Conservation (phyloP, 305 asterid genomes). For the Stenogyne calaminthoides region DNA sequence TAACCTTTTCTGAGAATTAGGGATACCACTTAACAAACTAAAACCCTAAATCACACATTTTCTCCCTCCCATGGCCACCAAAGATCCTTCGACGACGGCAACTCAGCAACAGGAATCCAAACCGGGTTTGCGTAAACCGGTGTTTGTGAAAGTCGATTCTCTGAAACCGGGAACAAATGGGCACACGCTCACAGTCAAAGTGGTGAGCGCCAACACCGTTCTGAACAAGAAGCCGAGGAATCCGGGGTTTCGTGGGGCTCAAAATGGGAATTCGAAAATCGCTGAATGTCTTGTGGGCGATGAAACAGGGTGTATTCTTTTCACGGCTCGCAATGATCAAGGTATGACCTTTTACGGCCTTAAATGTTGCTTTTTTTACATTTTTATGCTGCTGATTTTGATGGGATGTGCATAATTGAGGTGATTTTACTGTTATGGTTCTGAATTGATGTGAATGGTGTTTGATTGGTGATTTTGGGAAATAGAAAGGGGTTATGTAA, state of each 20-base stretch:
- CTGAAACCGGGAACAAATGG: constrained; percentile 73
- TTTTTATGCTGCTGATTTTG: not conserved
- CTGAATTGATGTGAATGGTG: not conserved
- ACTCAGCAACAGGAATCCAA: constrained; percentile 31
- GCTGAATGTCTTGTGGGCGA: constrained; percentile 81
- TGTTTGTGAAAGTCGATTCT: constrained; percentile 59
- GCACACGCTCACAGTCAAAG: constrained; percentile 65
- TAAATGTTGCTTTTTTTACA: not conserved
- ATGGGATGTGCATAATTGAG: not conserved
- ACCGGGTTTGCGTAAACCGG: constrained; percentile 64
- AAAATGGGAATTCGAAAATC: constrained; percentile 54
- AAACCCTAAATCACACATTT: constrained; percentile 21
- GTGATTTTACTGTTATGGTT: not conserved
- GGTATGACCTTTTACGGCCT: constrained; percentile 36
- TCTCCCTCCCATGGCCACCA: constrained; percentile 51
- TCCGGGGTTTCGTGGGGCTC: constrained; percentile 53
- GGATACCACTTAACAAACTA: not conserved
- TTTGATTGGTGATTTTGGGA: not conserved
- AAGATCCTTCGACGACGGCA: constrained; percentile 43
- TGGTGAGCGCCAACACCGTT: constrained; percentile 53
- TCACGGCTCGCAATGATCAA: constrained; percentile 88
- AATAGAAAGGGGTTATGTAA: not conserved
- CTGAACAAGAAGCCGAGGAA: constrained; percentile 59
- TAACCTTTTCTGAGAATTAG: no score
- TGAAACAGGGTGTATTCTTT: constrained; percentile 74